Base-by-base conservation (phyloP, 495 filamentous ascomycete species). In the Rhizodiscina lignyota region DNA sequence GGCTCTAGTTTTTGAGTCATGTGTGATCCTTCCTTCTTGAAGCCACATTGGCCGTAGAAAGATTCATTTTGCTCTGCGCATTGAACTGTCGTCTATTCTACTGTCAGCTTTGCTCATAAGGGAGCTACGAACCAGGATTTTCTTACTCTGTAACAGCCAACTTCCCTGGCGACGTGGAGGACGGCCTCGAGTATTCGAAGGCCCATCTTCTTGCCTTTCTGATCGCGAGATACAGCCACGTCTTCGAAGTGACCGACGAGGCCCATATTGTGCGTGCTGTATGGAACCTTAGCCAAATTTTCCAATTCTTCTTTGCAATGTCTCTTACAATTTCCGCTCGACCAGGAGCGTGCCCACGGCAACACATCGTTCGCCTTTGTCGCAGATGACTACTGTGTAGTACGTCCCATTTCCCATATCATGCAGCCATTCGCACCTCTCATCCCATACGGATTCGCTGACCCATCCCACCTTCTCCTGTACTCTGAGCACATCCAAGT, bases 301-400 rank as follows among this genome's bases (percentile, higher is more conserved):
- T 21, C 21, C 18, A 30, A 26, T 4, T n/a, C 2, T 12, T 4
- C 10, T 26, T 12, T 30, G 28, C 5, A 27, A 4, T 3, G 11
- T n/a, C 21, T 16, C 35, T 37, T 17, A 31, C 26, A 39, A 39
- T 19, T 39, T 39, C 36, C 11, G 20, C 36, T 39, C 36, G 19
- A 32, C 26, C 18, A 39, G 18, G 17, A 39, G n/a, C 36, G 36
- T 39, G 17, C 36, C 36, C 26, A 29, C 21, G 13, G 26, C 28
- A 8, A 39, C 36, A 11, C 31, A 26, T 12, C 26, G 20, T 4
- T 28, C 19, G 5, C 13, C 13, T 4, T 17, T 15, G 10, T 39
- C 36, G 15, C 20, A 19, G 12, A 39, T 21, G 10, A 30, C 28
- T 3, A 39, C n/a, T n/a, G 26, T 30, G 18, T 20, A 39, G 13